Conservation (phyloP, 2,329 filamentous ascomycete genomes). For the Verruconis gallopava region DNA sequence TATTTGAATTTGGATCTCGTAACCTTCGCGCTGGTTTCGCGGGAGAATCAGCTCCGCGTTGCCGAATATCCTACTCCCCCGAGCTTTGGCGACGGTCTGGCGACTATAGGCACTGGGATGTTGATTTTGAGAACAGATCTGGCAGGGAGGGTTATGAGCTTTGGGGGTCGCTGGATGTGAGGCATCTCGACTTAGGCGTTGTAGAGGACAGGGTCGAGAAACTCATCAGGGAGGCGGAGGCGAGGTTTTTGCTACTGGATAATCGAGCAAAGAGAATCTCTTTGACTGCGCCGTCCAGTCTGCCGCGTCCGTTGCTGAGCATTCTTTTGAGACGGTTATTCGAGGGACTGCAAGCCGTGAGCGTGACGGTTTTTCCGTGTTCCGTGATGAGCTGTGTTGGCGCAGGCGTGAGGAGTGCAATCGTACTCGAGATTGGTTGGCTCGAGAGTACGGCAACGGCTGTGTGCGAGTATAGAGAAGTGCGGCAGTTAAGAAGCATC, state of each 20-base stretch:
- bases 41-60: constrained; percentile 63
- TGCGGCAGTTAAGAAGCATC: constrained; percentile 55
- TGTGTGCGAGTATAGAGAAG: constrained; percentile 81
- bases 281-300: constrained; percentile 61
- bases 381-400: constrained; percentile 62
- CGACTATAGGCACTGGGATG: constrained; percentile 63
- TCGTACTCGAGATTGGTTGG: constrained; percentile 90
- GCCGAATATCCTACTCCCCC: constrained; percentile 58
- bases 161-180: constrained; percentile 61
- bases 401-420: constrained; percentile 70
- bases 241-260: constrained; percentile 59
- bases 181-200: constrained; percentile 54
- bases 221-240: constrained; percentile 66
- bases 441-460: constrained; percentile 74
- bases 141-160: constrained; percentile 51
- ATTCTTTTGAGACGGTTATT: constrained; percentile 68
- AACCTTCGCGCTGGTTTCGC: constrained; percentile 75
- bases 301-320: constrained; percentile 68
- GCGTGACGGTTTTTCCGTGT: constrained; percentile 66
- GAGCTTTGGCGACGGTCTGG: constrained; percentile 65
- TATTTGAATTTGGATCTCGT: constrained; percentile 73
- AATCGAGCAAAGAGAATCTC: constrained; percentile 62
- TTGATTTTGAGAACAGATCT: constrained; percentile 37
- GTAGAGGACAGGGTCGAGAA: constrained; percentile 81
- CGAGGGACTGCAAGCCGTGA: constrained; percentile 63